These are phyloP conservation scores for Tylopilus balloui DNA, from an alignment of 768 basidiomycete genomes.

Conservation along the genomic window DNA sequence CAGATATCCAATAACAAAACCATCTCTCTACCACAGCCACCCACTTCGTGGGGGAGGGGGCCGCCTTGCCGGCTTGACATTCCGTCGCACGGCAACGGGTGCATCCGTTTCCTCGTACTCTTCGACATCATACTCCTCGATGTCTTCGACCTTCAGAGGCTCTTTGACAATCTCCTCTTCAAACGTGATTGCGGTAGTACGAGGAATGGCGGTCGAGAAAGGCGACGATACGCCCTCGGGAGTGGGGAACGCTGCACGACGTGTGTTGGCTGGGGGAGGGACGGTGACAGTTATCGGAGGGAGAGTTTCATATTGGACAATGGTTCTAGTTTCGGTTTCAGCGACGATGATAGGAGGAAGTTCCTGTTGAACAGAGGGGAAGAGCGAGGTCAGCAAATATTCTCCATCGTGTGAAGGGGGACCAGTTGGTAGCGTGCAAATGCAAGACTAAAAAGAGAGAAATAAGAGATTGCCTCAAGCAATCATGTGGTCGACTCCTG, in stretches of 20 bases:
- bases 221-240: conserved; percentile 60
- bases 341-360: conserved; percentile 38
- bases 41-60: conserved; percentile 43
- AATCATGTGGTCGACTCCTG: conserved; percentile 22
- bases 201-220: conserved; percentile 58
- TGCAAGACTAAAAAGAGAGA: conserved; percentile 15
- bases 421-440: conserved; percentile 34
- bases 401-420: conserved; percentile 30
- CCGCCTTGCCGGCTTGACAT: conserved; percentile 42
- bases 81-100: conserved; percentile 40
- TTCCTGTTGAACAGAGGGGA: conserved; percentile 34
- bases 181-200: conserved; percentile 67
- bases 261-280: conserved; percentile 75
- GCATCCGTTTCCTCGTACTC: conserved; percentile 43
- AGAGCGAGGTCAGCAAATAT: conserved; percentile 33
- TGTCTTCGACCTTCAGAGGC: conserved; percentile 34
- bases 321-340: conserved; percentile 61
- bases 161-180: conserved; percentile 50
- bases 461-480: conserved; percentile 34
- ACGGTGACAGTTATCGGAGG: conserved; percentile 62
- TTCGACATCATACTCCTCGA: conserved; percentile 34
- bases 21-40: conserved; percentile 53
- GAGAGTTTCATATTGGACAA: conserved; percentile 46
- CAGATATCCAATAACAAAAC: conserved; percentile 32
- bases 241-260: conserved; percentile 66